A percentile compares a stretch with the other conserved stretches of the same genome.
Evolutionary conservation across 2,329 filamentous ascomycete species (phyloP).

Genomic region (Pleurostoma richardsiae): DNA sequence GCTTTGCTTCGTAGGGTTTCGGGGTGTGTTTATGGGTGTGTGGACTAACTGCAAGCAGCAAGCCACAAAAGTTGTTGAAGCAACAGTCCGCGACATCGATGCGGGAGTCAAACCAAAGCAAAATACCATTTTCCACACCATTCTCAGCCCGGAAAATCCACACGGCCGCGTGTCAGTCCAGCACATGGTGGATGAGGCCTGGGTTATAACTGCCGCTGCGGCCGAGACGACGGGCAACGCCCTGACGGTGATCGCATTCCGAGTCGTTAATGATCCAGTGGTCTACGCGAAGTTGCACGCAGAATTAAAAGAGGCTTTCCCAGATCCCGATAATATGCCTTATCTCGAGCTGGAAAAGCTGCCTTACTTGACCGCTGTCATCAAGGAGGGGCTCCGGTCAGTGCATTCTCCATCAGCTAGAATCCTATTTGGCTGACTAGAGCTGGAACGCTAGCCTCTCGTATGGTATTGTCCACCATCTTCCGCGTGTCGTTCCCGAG

Average conservation of each 20-base stretch:
- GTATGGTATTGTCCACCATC: constrained; percentile 11
- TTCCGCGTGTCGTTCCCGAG: constrained; percentile 25
- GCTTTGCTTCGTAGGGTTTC: neutral
- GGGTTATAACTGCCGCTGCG: neutral
- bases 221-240: neutral
- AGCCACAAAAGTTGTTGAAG: neutral
- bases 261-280: neutral
- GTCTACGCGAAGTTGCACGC: neutral
- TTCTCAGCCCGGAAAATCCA: neutral
- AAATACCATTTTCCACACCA: neutral
- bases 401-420: neutral
- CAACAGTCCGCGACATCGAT: neutral
- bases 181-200: neutral
- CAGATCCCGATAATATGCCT: constrained; percentile 17
- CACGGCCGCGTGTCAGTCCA: neutral
- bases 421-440: neutral
- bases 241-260: neutral
- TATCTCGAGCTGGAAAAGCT: constrained; percentile 24
- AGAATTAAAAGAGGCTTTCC: constrained; percentile 23
- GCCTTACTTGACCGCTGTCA: constrained; percentile 24
- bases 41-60: neutral
- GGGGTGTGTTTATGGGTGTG: neutral
- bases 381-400: constrained; percentile 28
- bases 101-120: neutral
- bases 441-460: too few species aligned